Evolutionary conservation across 768 basidiomycete genomes (phyloP), one percentile per base, ranked within the genome.

Genomic region (Lentinus tigrinus): DNA sequence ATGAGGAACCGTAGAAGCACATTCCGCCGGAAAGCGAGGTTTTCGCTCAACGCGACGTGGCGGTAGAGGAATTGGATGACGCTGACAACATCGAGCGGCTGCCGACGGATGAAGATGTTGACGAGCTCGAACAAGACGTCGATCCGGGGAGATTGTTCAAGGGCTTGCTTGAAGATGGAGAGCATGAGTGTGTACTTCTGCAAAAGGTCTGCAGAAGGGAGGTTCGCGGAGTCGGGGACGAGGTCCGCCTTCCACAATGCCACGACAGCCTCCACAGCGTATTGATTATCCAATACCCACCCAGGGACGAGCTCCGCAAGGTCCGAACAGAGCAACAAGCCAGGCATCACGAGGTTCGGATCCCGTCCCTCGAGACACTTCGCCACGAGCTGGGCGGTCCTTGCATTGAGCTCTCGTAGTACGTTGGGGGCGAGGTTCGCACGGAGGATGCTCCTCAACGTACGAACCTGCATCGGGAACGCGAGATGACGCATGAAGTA

Each of bases 61-160:
- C 80, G 76, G 67, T 94, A 96, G 3, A 99, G 81, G 77, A 97
- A 98, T 54, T 87, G 86, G 0, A 89, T 86, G 17, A 91, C 77
- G 40, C 78, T 82, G 28, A 92, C 83, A 17, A 91, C 77, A 68
- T 98, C 95, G 70, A 95, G 84, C 4, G 91, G 86, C 10, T 91
- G 80, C 58, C 86, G 82, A 62, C 88, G 87, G 24, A 88, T 85
- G 74, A 88, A 98, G 47, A 94, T 75, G 11, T 85, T 84, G 47
- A 92, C 85, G 37, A 97, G 77, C 56, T 95, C 93, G 71, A 97
- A 97, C 10, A 98, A 75, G 7, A 99, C 75, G 65, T 96, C 92
- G 47, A 97, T 82, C 44, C 93, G 88, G 42, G 87, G 84, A n/a
- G 82, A 79, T 52, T 83, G 79, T 62, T 85, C 77, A 46, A 93